Percentiles rank a stretch among this genome's conserved stretches.
These are phyloP conservation scores for Boeremia exigua DNA, from an alignment of 2,329 filamentous ascomycete genomes.

Conservation along the genomic window DNA sequence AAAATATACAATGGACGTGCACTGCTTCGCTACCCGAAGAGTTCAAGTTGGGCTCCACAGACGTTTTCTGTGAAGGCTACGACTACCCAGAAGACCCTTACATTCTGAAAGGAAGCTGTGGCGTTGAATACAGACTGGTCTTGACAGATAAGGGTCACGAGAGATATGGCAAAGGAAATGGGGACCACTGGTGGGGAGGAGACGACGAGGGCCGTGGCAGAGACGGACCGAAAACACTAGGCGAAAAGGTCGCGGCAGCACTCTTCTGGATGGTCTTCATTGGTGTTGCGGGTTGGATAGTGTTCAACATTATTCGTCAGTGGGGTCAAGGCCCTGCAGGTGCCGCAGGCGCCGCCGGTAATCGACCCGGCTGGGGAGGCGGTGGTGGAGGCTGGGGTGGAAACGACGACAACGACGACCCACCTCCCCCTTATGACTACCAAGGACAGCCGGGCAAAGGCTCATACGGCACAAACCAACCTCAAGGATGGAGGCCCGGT, in stretches of 20 bases:
- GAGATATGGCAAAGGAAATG: conserved; percentile 66
- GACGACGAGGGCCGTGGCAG: conserved; percentile 48
- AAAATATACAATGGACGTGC: conserved; percentile 93
- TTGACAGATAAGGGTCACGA: conserved; percentile 79
- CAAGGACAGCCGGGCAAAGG: conserved; percentile 30
- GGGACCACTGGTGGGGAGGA: conserved; percentile 46
- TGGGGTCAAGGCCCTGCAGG: conserved; percentile 35
- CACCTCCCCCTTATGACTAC: conserved; percentile 58
- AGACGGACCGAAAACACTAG: conserved; percentile 45
- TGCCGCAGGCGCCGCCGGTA: conserved; percentile 28
- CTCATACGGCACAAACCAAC: conserved; percentile 28
- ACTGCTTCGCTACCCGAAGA: conserved; percentile 67
- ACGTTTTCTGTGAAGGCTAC: conserved; percentile 94
- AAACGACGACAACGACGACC: conserved; percentile 51
- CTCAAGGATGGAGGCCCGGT: conserved; percentile 69
- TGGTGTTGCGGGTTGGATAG: conserved; percentile 65
- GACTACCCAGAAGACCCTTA: conserved; percentile 76
- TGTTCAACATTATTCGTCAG: conserved; percentile 60
- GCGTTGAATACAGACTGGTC: conserved; percentile 83
- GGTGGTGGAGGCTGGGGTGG: conserved; percentile 48
- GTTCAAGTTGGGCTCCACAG: conserved; percentile 80
- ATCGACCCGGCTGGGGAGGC: conserved; percentile 47
- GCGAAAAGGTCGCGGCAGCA: conserved; percentile 41
- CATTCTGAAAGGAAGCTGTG: conserved; percentile 90
- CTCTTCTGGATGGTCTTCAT: conserved; percentile 70